Percentiles rank a stretch among this genome's conserved stretches.
Evolutionary conservation across 2,329 filamentous ascomycete genomes (phyloP).

Genomic region (Dryadomyces sulphureus): DNA sequence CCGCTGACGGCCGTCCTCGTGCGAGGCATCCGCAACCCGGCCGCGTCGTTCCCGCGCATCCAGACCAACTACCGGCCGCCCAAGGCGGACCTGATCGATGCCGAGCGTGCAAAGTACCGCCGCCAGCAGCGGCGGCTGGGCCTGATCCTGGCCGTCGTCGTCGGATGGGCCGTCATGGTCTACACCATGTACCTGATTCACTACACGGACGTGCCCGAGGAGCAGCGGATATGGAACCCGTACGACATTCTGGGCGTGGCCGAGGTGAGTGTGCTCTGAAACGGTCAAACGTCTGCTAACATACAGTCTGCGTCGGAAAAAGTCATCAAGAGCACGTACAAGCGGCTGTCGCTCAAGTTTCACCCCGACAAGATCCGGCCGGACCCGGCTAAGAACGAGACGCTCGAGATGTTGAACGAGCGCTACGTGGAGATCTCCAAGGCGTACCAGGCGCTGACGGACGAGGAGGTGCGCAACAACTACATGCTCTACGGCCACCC

Average conservation of each 20-base stretch:
- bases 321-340: slow-evolving; percentile 85
- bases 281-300: background rate
- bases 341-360: slow-evolving; percentile 66
- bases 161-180: slow-evolving; percentile 71
- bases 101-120: slow-evolving; percentile 72
- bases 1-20: slow-evolving; percentile 83
- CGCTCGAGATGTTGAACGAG: slow-evolving; percentile 67
- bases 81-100: slow-evolving; percentile 70
- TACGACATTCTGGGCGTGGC: slow-evolving; percentile 86
- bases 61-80: slow-evolving; percentile 66
- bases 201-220: slow-evolving; percentile 50
- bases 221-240: slow-evolving; percentile 81
- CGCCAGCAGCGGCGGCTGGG: slow-evolving; percentile 82
- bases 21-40: slow-evolving; percentile 59
- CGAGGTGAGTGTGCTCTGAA: slow-evolving; percentile 35
- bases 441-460: slow-evolving; percentile 93
- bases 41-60: slow-evolving; percentile 71
- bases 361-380: slow-evolving; percentile 89
- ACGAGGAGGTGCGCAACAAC: slow-evolving; percentile 95
- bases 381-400: slow-evolving; percentile 78
- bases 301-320: slow-evolving; percentile 65
- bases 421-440: slow-evolving; percentile 92
- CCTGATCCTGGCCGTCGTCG: slow-evolving; percentile 58
- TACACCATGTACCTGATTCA: slow-evolving; percentile 87
- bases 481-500: slow-evolving; percentile 92